Conservation (phyloP, 208 protist species). For the Entamoeba dispar region DNA sequence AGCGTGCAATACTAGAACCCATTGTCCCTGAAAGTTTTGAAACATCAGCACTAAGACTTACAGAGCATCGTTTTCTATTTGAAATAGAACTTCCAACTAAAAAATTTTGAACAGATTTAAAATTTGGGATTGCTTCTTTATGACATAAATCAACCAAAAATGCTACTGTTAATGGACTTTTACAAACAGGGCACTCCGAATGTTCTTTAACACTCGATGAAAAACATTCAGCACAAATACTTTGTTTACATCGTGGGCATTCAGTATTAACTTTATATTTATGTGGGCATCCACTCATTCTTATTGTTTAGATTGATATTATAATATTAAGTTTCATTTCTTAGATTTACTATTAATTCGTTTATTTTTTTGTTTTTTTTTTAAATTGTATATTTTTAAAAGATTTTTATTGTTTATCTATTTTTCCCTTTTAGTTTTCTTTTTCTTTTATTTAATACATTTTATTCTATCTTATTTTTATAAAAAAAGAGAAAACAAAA, state of each 20-base stretch:
- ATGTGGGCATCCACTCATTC: neutral
- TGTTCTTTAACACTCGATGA: neutral
- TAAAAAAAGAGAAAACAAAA: too few relatives aligned
- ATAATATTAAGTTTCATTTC: too few relatives aligned
- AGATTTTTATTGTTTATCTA: too few relatives aligned
- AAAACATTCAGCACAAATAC: neutral
- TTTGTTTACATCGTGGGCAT: neutral
- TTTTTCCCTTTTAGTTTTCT: too few relatives aligned
- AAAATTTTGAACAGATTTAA: neutral
- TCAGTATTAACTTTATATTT: neutral
- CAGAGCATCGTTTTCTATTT: neutral
- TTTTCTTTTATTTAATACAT: too few relatives aligned
- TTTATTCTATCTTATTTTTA: too few relatives aligned
- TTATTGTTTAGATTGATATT: too few relatives aligned
- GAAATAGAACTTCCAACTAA: neutral
- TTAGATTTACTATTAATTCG: too few relatives aligned
- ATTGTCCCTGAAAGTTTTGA: neutral
- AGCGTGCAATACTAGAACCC: neutral
- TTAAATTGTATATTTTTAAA: too few relatives aligned
- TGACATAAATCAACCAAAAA: neutral
- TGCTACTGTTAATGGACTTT: neutral
- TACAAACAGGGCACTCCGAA: neutral
- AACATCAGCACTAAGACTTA: neutral
- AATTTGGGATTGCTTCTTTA: neutral
- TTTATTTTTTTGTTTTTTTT: too few relatives aligned